Evolutionary conservation across 495 filamentous ascomycete genomes (phyloP), one percentile per base, ranked within the genome.

Genomic region (Neurospora tetrasperma): DNA sequence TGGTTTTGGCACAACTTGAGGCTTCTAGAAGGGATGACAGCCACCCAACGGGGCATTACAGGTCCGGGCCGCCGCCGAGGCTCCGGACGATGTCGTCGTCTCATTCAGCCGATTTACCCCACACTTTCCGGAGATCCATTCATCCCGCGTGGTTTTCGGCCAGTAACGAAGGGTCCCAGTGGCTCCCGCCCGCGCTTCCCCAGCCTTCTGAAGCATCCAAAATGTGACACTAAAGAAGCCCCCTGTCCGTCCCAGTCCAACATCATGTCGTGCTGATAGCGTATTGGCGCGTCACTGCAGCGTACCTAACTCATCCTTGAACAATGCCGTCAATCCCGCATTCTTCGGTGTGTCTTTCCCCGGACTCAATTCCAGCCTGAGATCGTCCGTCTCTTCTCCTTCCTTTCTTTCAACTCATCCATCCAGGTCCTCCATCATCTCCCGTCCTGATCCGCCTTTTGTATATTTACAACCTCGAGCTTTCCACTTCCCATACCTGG

Each of bases 121-220:
- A 71, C 70, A 74, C n/a, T 27, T 38, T 69, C 70, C 73, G n/a
- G 23, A 41, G 69, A 44, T 16, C 73, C 73, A 70, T 71, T 59
- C 46, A 74, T 69, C 48, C 69, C 38, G 20, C 38, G 35, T 44
- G 23, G n/a, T 20, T 62, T 62, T 35, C 54, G 27, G 54, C 54
- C 54, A 62, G 27, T 62, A 27, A 62, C 14, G 54, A 62, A 27
- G 14, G 27, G 12, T 35, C 27, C 54, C 54, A 62, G 27, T 35
- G 54, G 27, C 54, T 62, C 27, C 54, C 54, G 54, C 54, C 12
- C 54, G 54, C 54, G 27, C 54, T 62, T 62, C 54, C 54, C 54
- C 54, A 35, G 54, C 27, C 54, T 62, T 62, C 54, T 35, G 54
- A 35, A 62, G 54, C 54, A 62, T 62, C 27, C 27, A 18, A 62